Percentiles rank a stretch among this genome's conserved stretches.
Conservation (phyloP, 2,329 filamentous ascomycete genomes). For the Ramularia endophylla region DNA sequence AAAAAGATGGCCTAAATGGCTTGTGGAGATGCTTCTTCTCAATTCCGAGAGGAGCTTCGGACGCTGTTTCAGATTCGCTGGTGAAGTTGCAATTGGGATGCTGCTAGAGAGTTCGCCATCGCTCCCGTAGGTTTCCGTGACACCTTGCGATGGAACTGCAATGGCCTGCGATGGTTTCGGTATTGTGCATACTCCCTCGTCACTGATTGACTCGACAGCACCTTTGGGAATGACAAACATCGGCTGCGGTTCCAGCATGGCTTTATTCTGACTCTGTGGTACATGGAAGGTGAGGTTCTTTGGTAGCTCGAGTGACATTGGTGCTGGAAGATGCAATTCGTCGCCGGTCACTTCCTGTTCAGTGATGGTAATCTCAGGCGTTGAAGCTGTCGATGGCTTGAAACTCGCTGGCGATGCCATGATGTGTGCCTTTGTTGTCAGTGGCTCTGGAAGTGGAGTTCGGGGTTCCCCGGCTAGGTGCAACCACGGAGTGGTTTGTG, state of each 20-base stretch:
- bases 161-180: slow-evolving; percentile 7
- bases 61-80: not conserved
- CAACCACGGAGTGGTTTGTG: no score
- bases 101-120: not conserved
- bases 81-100: not conserved
- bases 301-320: not conserved
- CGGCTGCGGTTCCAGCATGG: no score
- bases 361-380: slow-evolving; percentile 1
- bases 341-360: not conserved
- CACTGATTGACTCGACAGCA: no score
- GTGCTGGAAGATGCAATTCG: not conserved
- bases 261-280: no score
- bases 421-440: not conserved
- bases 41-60: not conserved
- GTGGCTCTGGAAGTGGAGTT: not conserved
- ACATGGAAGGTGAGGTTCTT: no score
- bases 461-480: no score
- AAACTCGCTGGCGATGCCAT: slow-evolving; percentile 1
- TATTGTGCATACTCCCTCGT: slow-evolving; percentile 7
- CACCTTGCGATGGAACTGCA: not conserved
- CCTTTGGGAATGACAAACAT: no score
- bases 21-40: not conserved
- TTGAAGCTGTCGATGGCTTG: not conserved
- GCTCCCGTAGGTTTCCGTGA: not conserved
- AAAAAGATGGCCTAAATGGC: not conserved